Evolutionary conservation across 331 rosid genomes (phyloP).

Genomic region (Dryas integrifolia): DNA sequence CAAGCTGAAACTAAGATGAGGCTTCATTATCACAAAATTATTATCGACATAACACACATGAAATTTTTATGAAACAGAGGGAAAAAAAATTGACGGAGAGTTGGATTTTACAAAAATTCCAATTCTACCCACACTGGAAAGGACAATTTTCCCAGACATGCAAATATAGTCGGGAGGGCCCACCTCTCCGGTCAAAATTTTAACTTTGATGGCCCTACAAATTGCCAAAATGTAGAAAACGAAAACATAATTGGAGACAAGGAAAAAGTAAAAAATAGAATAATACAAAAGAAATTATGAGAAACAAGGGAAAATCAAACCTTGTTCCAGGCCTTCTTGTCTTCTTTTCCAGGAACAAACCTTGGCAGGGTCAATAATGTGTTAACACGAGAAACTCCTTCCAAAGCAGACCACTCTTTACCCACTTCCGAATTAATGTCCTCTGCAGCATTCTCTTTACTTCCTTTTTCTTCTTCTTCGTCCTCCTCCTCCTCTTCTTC

Average conservation of each 20-base stretch:
- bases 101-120: conserved; percentile 55
- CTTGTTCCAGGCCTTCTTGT: conserved; percentile 33
- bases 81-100: conserved; percentile 19
- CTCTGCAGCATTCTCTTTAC: conserved; percentile 37
- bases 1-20: background rate
- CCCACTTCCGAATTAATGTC: conserved; percentile 47
- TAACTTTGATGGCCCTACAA: conserved; percentile 24
- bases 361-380: conserved; percentile 89
- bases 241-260: conserved; percentile 29
- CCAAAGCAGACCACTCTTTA: conserved; percentile 89
- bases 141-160: conserved; percentile 63
- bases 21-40: conserved; percentile 33
- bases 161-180: conserved; percentile 65
- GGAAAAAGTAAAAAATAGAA: conserved; percentile 18
- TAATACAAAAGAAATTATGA: conserved; percentile 17
- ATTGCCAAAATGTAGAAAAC: conserved; percentile 31
- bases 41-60: conserved; percentile 27
- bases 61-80: background rate
- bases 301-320: conserved; percentile 28
- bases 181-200: conserved; percentile 45
- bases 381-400: conserved; percentile 96
- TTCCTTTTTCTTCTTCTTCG: conserved; percentile 8
- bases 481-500: background rate
- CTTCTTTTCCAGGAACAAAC: conserved; percentile 71
- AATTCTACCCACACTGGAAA: conserved; percentile 35